Evolutionary conservation across 1,284 basidiomycete species (phyloP).

Genomic region (Sporisorium exsertum): DNA sequence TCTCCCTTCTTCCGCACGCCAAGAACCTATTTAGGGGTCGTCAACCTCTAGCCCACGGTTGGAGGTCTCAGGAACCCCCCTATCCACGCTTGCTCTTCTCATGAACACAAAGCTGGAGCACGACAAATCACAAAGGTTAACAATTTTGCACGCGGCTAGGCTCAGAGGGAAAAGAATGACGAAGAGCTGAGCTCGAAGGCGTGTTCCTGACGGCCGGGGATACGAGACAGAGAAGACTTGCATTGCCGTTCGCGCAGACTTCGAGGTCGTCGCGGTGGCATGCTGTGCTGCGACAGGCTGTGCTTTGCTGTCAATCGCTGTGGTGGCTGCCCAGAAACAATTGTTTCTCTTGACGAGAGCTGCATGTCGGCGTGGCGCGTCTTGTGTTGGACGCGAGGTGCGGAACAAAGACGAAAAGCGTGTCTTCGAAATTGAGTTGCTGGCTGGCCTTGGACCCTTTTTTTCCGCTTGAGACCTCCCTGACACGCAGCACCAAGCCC

Average conservation of each 20-base stretch:
- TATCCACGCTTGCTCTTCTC: not conserved
- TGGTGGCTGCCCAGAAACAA: too few species aligned
- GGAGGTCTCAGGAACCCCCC: not conserved
- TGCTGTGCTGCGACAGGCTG: not conserved
- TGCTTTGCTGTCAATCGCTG: conserved; percentile 5
- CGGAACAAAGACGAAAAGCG: not conserved
- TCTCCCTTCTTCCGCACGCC: not conserved
- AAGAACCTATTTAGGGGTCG: not conserved
- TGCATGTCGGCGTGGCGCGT: conserved; percentile 6
- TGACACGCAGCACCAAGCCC: not conserved
- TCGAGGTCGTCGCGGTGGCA: not conserved
- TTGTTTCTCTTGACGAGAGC: too few species aligned
- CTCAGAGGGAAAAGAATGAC: not conserved
- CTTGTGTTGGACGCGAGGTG: not conserved
- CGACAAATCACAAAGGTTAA: too few species aligned
- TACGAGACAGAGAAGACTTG: not conserved
- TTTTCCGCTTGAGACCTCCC: not conserved
- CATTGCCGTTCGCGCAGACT: not conserved
- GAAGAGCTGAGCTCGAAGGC: not conserved
- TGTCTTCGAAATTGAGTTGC: not conserved
- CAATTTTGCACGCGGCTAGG: not conserved
- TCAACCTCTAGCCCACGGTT: not conserved
- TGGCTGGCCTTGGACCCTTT: conserved; percentile 1
- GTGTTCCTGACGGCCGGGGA: not conserved
- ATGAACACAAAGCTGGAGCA: not conserved